Conservation (phyloP, 2,329 filamentous ascomycete genomes). For the Fonsecaea erecta region DNA sequence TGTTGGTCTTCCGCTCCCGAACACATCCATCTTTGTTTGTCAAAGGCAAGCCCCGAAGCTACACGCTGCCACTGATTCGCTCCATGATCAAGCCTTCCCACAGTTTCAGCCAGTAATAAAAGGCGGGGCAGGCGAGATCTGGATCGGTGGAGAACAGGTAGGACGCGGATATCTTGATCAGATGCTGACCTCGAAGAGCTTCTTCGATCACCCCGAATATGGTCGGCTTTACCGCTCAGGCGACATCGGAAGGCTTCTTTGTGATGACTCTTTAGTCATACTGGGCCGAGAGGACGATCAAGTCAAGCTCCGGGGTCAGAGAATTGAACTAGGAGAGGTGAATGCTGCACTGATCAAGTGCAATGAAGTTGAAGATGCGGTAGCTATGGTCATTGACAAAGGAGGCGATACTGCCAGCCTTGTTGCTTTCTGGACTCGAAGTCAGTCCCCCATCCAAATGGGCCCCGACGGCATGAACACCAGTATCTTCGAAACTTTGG, state of each 20-base stretch:
- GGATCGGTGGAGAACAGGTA: constrained; percentile 84
- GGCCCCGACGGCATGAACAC: background rate
- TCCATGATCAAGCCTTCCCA: constrained; percentile 40
- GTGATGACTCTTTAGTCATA: constrained; percentile 75
- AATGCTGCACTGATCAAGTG: constrained; percentile 64
- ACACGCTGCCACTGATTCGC: background rate
- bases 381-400: constrained; percentile 63
- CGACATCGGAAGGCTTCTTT: constrained; percentile 77
- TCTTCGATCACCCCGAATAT: constrained; percentile 69
- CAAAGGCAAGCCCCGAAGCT: constrained; percentile 14
- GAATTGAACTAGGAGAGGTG: constrained; percentile 79
- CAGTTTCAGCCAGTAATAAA: constrained; percentile 63
- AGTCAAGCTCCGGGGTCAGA: constrained; percentile 78
- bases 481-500: constrained; percentile 61
- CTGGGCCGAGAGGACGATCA: constrained; percentile 76
- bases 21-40: constrained; percentile 73
- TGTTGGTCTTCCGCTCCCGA: constrained; percentile 74
- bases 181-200: constrained; percentile 66
- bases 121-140: constrained; percentile 80
- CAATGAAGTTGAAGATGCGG: constrained; percentile 62
- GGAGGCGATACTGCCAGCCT: constrained; percentile 56
- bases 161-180: constrained; percentile 72
- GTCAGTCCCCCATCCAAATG: constrained; percentile 13
- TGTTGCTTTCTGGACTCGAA: constrained; percentile 68
- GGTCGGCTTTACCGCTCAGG: constrained; percentile 82